Evolutionary conservation across 345 rosid species (phyloP), one percentile per base, ranked within the genome.

Genomic region (Ricinus communis): DNA sequence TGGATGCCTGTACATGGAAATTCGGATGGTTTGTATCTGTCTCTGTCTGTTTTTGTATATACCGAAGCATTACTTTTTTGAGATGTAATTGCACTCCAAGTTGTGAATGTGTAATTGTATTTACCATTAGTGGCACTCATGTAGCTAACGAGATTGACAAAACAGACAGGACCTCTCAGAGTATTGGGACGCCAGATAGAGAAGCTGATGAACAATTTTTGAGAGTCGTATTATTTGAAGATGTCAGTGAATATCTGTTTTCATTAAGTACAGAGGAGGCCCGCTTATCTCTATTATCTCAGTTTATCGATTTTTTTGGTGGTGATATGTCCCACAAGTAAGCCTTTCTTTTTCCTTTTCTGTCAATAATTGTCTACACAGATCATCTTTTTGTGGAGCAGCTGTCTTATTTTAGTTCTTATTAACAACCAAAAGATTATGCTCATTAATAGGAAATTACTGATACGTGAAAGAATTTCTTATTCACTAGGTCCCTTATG

Each of bases 251-350:
- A 69, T 86, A 80, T 81, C 72, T 94, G 79, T 91, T 94, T 80
- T 88, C 91, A 13, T 77, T 94, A 69, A 81, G 79, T 75, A 90
- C 97, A 62, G 73, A 74, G 22, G 92, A 86, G 66, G 95, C 96
- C 68, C 92, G 89, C 38, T 74, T 90, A 67, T 88, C 89, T 65
- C 81, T 94, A 62, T 77, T 94, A 71, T 82, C 76, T 56, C 95
- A 92, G 69, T 90, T 91, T 57, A 77, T 94, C 71, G 93, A 90
- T 61, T 94, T 94, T 74, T 94, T 88, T 76, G 96, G 97, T 80
- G 97, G 88, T 31, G 84, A 77, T 75, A 79, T 89, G 73, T 84
- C 90, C 55, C 87, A 77, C 72, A 73, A 89, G 95, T 90, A 81
- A 70, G 79, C 15, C 22, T 62, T n/a, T 47, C 43, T 38, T 38